Evolutionary conservation across 805 yeast genomes (phyloP).

Genomic region (Ogataea pilisensis): DNA sequence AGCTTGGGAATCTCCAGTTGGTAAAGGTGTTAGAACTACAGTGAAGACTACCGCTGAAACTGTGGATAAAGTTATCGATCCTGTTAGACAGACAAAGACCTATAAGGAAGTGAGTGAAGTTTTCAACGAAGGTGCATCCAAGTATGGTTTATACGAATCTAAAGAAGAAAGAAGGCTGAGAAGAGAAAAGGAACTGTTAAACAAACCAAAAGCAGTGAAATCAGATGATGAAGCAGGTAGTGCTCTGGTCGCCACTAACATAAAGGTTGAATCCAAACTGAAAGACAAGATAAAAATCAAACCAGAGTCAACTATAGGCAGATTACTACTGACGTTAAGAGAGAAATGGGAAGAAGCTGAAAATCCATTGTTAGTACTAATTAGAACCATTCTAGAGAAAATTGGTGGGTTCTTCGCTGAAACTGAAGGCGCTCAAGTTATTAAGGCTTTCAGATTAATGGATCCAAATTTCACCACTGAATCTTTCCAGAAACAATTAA

Average conservation of each 20-base stretch:
- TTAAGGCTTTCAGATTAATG: conserved; percentile 76
- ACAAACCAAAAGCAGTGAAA: conserved; percentile 62
- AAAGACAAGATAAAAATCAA: conserved; percentile 63
- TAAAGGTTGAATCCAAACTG: conserved; percentile 49
- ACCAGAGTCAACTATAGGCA: conserved; percentile 67
- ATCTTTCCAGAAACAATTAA: conserved; percentile 72
- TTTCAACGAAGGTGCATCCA: conserved; percentile 86
- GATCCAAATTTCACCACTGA: conserved; percentile 86
- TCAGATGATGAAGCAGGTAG: conserved; percentile 81
- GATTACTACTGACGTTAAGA: conserved; percentile 54
- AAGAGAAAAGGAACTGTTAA: conserved; percentile 57
- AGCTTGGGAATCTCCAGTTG: conserved; percentile 96
- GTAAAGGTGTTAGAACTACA: conserved; percentile 81
- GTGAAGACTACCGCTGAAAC: conserved; percentile 79
- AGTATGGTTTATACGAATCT: conserved; percentile 89
- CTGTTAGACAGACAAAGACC: conserved; percentile 84
- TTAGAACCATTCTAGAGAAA: conserved; percentile 77
- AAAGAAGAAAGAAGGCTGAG: conserved; percentile 76
- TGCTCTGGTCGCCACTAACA: conserved; percentile 76
- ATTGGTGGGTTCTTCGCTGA: conserved; percentile 89
- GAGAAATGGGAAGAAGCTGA: conserved; percentile 89
- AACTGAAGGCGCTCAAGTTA: conserved; percentile 93
- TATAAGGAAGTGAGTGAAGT: conserved; percentile 86
- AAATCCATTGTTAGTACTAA: conserved; percentile 77
- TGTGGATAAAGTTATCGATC: conserved; percentile 86